Base-by-base conservation (phyloP, 495 filamentous ascomycete genomes). In the Penicillium riverlandense region DNA sequence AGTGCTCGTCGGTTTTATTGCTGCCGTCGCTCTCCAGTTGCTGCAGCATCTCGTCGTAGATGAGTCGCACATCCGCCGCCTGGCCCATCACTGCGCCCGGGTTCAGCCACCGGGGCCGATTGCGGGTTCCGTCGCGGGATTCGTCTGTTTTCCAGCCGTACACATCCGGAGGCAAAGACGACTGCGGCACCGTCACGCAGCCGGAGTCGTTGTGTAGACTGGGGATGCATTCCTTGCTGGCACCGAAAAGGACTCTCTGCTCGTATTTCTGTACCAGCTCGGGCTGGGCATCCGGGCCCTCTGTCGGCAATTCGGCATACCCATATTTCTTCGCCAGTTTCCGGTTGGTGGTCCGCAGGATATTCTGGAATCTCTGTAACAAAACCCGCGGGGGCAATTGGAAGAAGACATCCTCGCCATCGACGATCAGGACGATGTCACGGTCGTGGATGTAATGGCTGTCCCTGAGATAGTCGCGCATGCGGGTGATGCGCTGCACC, bases 381-480 rank as follows among this genome's bases (percentile, higher is more conserved):
- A 80, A 51, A 8, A 84, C 61, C 35, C 80, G 72, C 2, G 77
- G 69, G 1, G 77, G 78, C 27, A 84, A 58, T 55, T 85, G 80
- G 54, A 85, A 82, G 65, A 76, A 78, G 0, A 70, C 62, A 46
- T 84, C 77, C 33, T 66, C 55, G 11, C 73, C 74, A 55, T 83
- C 79, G 0, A 79, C 66, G 33, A 84, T 57, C 44, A 86, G 53
- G 1, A 83, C 73, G 37, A 86, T 50, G 58, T 85, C 82, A n/a
- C 75, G 61, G 38, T 79, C 75, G 29, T 67, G 62, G 16, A 77
- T 61, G 35, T 70, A 57, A 35, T 69, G 63, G 22, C 59, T 65
- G 29, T 72, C 64, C 13, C 60, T 66, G 27, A 86, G 59, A 50
- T 76, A 84, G 11, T 76, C 62, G 41, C 71, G 65, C 22, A 77